phyloP scores from a whole-genome alignment of 148 eudicot species.

The Silene uniflora region DNA sequence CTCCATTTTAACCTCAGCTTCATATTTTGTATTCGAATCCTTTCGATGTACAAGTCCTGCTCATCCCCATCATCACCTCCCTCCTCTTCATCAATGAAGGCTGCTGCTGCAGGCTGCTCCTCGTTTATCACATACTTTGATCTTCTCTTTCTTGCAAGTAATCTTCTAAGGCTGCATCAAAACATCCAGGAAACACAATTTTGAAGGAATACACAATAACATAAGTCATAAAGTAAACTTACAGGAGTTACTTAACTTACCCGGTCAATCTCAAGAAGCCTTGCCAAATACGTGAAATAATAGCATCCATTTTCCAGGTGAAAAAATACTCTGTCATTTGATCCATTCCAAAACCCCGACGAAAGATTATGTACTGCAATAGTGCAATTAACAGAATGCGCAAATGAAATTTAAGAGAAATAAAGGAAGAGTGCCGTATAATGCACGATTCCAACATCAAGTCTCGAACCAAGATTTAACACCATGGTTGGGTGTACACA shows the following conservation, averaged over 20 bases:
- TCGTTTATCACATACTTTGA: constrained; percentile 15
- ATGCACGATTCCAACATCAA: not conserved
- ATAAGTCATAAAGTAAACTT: not conserved
- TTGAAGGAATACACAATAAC: not conserved
- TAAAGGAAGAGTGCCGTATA: too few relatives aligned
- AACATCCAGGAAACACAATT: not conserved
- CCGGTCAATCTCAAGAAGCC: constrained; percentile 33
- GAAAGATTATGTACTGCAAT: constrained; percentile 38
- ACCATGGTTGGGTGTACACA: too few relatives aligned
- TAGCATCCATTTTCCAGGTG: constrained; percentile 28
- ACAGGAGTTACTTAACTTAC: constrained; percentile 17
- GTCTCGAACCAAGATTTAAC: not conserved
- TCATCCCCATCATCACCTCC: too few relatives aligned
- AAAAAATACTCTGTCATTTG: constrained; percentile 34
- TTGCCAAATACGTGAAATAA: constrained; percentile 31
- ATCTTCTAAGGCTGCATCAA: constrained; percentile 29
- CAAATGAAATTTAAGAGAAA: not conserved
- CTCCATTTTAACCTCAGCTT: constrained; percentile 28
- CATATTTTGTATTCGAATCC: constrained; percentile 50
- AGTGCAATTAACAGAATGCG: constrained; percentile 6
- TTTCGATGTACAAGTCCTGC: constrained; percentile 42
- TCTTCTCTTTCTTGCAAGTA: constrained; percentile 24
- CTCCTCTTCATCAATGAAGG: constrained; percentile 11
- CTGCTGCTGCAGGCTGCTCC: constrained; percentile 21
- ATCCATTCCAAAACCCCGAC: constrained; percentile 39